phyloP scores from a whole-genome alignment of 345 rosid genomes.

The Aquilaria malaccensis region DNA sequence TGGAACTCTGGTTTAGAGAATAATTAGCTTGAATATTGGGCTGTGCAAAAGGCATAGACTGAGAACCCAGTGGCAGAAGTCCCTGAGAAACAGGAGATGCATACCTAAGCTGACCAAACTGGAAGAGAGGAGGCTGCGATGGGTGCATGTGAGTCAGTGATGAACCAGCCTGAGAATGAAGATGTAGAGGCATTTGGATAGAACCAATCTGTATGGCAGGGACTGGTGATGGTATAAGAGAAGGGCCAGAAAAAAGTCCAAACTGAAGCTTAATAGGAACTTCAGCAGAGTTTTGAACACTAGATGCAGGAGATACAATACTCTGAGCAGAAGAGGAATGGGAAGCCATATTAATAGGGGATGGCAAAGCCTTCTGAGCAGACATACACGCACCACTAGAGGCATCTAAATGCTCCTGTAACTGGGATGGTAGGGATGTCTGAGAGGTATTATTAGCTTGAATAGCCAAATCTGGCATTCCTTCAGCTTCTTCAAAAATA shows the following conservation, averaged over 20 bases:
- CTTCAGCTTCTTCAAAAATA: constrained; percentile 47
- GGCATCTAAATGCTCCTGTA: constrained; percentile 29
- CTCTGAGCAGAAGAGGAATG: constrained; percentile 42
- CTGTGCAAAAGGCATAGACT: constrained; percentile 46
- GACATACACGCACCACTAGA: constrained; percentile 26
- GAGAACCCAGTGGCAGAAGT: constrained; percentile 58
- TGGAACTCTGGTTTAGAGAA: constrained; percentile 44
- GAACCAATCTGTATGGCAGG: constrained; percentile 99
- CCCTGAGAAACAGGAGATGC: constrained; percentile 77
- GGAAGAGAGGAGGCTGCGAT: constrained; percentile 73
- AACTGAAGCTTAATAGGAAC: constrained; percentile 80
- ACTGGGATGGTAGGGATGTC: constrained; percentile 30
- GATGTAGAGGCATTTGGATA: constrained; percentile 98
- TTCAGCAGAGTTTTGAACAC: constrained; percentile 47
- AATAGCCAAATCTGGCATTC: constrained; percentile 37
- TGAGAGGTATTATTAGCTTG: constrained; percentile 31
- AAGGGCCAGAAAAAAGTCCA: constrained; percentile 92
- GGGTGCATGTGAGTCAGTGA: constrained; percentile 57
- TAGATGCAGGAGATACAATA: constrained; percentile 26
- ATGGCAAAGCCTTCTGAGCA: constrained; percentile 24
- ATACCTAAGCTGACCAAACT: constrained; percentile 84
- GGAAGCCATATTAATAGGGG: constrained; percentile 25
- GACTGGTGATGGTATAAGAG: constrained; percentile 83
- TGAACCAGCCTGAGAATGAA: constrained; percentile 65
- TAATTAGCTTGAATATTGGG: constrained; percentile 37